These are phyloP conservation scores for Saccharomycopsis phalli DNA, from an alignment of 1,139 yeast genomes.

Conservation along the genomic window DNA sequence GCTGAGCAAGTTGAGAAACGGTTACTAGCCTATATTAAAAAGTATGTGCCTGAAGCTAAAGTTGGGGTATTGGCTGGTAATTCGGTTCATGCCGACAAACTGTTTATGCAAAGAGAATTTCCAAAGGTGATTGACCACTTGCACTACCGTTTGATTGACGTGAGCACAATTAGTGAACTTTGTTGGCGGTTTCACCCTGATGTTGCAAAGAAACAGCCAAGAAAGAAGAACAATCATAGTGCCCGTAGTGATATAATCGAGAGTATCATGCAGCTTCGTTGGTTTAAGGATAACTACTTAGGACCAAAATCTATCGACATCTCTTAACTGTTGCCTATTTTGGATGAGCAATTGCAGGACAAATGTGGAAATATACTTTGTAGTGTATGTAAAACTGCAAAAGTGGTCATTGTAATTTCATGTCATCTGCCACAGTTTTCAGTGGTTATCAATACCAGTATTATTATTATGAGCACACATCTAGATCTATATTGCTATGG, in stretches of 20 bases:
- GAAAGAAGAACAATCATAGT: conserved; percentile 65
- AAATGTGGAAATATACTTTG: too few relatives aligned
- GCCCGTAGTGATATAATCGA: conserved; percentile 84
- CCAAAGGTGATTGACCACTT: conserved; percentile 65
- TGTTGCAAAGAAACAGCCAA: conserved; percentile 49
- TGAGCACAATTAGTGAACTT: conserved; percentile 72
- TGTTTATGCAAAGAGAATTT: conserved; percentile 76
- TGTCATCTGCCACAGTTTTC: too few relatives aligned
- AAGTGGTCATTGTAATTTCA: too few relatives aligned
- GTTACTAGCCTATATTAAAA: conserved; percentile 50
- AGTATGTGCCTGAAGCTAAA: conserved; percentile 43
- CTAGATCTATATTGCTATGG: too few relatives aligned
- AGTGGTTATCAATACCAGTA: too few relatives aligned
- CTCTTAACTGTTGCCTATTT: too few relatives aligned
- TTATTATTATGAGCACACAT: too few relatives aligned
- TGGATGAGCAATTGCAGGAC: too few relatives aligned
- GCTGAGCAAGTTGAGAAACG: conserved; percentile 54
- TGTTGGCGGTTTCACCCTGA: conserved; percentile 69
- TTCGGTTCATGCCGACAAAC: conserved; percentile 83
- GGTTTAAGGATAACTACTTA: conserved; percentile 65
- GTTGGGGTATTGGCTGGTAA: conserved; percentile 81
- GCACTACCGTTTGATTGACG: conserved; percentile 84
- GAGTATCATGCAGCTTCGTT: conserved; percentile 73
- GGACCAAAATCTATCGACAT: too few relatives aligned
- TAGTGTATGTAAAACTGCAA: too few relatives aligned